Percentiles rank a stretch among this genome's conserved stretches.
These are phyloP conservation scores for Tolypocladium guangdongense DNA, from an alignment of 2,329 filamentous ascomycete species.

Conservation along the genomic window DNA sequence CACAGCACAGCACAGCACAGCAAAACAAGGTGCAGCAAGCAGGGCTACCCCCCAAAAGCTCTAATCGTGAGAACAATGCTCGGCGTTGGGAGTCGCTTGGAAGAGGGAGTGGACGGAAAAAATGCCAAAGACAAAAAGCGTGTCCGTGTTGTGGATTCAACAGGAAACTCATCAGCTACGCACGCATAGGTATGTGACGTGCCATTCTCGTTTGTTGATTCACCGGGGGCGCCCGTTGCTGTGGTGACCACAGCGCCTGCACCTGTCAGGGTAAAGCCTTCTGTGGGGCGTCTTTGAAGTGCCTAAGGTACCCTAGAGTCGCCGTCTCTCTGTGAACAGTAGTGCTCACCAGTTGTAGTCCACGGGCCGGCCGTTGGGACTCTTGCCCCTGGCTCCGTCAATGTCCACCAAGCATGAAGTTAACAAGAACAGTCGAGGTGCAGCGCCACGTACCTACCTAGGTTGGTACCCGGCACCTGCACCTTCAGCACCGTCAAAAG, in stretches of 20 bases:
- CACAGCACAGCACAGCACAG: neutral
- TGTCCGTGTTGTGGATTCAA: neutral
- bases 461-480: no score
- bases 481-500: no score
- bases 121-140: neutral
- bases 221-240: neutral
- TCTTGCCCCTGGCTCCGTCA: no score
- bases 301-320: no score
- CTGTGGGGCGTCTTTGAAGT: no score
- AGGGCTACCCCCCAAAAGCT: neutral
- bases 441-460: no score
- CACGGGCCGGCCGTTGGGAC: no score
- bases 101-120: constrained; percentile 3
- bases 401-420: no score
- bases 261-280: no score
- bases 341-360: no score
- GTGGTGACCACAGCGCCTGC: neutral
- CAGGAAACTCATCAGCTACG: neutral
- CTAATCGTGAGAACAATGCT: constrained; percentile 12
- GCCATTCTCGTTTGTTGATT: constrained; percentile 1
- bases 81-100: constrained; percentile 1
- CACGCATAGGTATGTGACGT: neutral
- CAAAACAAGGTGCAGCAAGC: neutral
- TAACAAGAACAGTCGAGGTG: no score
- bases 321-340: no score